Base-by-base conservation (phyloP, 495 filamentous ascomycete species). In the Aspergillus ellipticus region DNA sequence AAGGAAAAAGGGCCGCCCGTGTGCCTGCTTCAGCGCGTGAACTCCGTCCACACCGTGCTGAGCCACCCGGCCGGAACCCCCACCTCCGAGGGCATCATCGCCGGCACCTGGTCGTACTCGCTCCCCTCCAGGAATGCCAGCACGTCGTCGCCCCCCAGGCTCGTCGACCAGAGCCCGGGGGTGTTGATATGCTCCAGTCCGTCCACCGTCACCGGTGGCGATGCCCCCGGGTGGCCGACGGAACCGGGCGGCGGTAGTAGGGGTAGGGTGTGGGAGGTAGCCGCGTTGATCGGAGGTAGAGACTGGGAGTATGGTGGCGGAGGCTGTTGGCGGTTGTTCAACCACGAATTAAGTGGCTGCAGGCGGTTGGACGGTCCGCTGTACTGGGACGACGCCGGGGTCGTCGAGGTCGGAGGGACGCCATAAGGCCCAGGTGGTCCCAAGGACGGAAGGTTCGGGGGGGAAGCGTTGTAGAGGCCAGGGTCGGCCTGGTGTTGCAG, bases 141-240 rank as follows among this genome's bases (percentile, higher is more conserved):
- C 8, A 80, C 66, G 42, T 79, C 78, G 29, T 79, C 79, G 2
- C 76, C 73, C 6, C 77, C 70, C 13, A 78, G 66, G 45, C 74
- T 76, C 3, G 66, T 70, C 6, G 70, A 67, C 58, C 67, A 67
- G 15, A 74, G 22, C 42, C 57, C 61, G 33, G 66, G 60, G 39
- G 70, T 62, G 15, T 66, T 60, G 8, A 60, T 59, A 17, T 63
- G 62, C 4, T 67, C 69, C 16, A 56, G 53, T 7, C 73, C 66
- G 26, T 67, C 69, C 11, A 68, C 67, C 6, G 71, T 74, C 49
- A 68, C 53, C 19, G 72, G 74, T 15, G 70, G 72, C 4, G 72
- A 72, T 6, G 72, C 74, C 0, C 65, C 68, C 15, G 68, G 70
- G 45, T 65, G 68, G 19, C 64, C 61, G 48, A 70, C 67, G 20